Evolutionary conservation across 345 rosid species (phyloP).

Genomic region (Citrus medica): DNA sequence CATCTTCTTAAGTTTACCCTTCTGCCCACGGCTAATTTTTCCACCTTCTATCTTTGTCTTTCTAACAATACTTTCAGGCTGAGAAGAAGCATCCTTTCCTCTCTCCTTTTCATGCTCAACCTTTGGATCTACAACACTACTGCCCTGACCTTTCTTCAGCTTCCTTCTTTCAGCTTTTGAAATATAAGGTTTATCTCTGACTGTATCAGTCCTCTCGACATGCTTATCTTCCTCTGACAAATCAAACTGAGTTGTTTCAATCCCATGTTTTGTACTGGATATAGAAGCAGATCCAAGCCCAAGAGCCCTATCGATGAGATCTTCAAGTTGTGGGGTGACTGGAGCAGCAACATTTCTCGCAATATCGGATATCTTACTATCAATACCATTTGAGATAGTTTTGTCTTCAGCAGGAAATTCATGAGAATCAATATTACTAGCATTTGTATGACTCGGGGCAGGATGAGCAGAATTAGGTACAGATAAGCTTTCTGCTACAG

Average conservation of each 20-base stretch:
- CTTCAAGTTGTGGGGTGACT: conserved; percentile 70
- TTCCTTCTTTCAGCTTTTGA: conserved; percentile 93
- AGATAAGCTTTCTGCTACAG: not conserved
- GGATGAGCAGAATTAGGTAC: not conserved
- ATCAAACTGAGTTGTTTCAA: conserved; percentile 42
- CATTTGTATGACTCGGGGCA: conserved; percentile 7
- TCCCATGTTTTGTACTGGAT: conserved; percentile 35
- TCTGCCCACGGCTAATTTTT: conserved; percentile 85
- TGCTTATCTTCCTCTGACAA: conserved; percentile 30
- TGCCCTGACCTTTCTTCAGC: conserved; percentile 71
- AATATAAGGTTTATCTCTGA: conserved; percentile 64
- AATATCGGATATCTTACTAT: conserved; percentile 28
- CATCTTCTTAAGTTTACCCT: conserved; percentile 87
- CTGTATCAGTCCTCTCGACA: conserved; percentile 44
- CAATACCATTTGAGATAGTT: conserved; percentile 21
- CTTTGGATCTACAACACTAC: conserved; percentile 28
- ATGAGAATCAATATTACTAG: conserved; percentile 23
- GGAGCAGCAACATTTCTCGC: conserved; percentile 39
- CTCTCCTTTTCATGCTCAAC: conserved; percentile 41
- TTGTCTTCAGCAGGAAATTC: conserved; percentile 26
- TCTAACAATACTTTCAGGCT: conserved; percentile 37
- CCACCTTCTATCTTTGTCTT: conserved; percentile 51
- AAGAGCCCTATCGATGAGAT: conserved; percentile 93
- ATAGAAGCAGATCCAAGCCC: conserved; percentile 69
- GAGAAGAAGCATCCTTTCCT: conserved; percentile 29